A percentile compares a stretch with the other conserved stretches of the same genome.
phyloP scores from a whole-genome alignment of 2,329 filamentous ascomycete genomes.

The Ophiostoma montium region DNA sequence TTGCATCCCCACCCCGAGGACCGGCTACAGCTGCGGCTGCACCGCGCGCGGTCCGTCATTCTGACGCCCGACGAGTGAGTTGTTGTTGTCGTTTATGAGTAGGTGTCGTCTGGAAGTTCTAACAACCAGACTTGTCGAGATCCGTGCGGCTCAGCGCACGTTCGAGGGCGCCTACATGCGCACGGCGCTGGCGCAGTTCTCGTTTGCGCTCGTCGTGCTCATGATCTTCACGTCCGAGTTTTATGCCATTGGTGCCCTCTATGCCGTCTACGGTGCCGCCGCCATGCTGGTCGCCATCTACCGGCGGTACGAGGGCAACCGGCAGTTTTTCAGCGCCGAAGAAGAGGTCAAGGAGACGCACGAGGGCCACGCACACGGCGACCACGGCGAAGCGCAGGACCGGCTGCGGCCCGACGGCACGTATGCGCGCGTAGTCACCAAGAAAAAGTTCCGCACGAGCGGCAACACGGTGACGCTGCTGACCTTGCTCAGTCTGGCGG shows the following conservation, averaged over 20 bases:
- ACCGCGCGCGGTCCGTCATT: constrained; percentile 71
- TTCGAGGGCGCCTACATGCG: constrained; percentile 96
- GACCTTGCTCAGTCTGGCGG: constrained; percentile 39
- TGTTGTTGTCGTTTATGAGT: background rate
- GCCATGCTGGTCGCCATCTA: constrained; percentile 74
- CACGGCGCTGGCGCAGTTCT: constrained; percentile 88
- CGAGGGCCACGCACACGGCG: constrained; percentile 6
- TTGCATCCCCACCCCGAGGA: constrained; percentile 44
- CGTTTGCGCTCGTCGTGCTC: constrained; percentile 83
- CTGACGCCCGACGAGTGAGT: constrained; percentile 62
- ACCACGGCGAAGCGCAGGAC: constrained; percentile 8
- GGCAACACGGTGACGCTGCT: constrained; percentile 48
- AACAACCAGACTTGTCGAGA: constrained; percentile 58
- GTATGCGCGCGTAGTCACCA: constrained; percentile 23
- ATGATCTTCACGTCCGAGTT: constrained; percentile 97
- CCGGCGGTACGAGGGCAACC: constrained; percentile 79
- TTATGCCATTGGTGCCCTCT: constrained; percentile 91
- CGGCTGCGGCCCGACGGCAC: constrained; percentile 6
- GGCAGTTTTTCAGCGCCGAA: constrained; percentile 69
- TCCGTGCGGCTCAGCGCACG: constrained; percentile 86
- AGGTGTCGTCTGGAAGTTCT: background rate
- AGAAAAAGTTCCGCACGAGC: constrained; percentile 47
- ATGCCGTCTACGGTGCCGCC: constrained; percentile 79
- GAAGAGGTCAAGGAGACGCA: constrained; percentile 20
- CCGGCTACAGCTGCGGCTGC: constrained; percentile 63